Evolutionary conservation across 352 stramenopile genomes (phyloP), one percentile per base, ranked within the genome.

Genomic region (Pythium sukuiense): DNA sequence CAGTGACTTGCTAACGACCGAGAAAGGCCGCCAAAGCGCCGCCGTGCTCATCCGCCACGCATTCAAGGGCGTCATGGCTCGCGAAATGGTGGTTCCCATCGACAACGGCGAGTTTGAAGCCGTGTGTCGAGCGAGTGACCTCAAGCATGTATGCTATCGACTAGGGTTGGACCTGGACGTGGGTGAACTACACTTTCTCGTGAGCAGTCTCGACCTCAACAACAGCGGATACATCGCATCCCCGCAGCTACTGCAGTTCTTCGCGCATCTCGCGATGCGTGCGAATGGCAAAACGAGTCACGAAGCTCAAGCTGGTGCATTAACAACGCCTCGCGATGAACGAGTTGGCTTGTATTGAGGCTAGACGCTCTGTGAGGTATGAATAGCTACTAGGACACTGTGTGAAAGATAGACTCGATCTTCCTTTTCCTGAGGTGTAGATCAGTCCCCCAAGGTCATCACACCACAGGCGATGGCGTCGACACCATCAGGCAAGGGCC

Each of bases 111-210:
- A 89, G 43, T 93, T 83, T 43, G 85, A 91, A 55, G 74, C 81
- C 18, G 87, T 79, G 29, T 93, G 85, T 29, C 76, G 82, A 24
- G 69, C 73, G 0, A 80, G 60, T 43, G 83, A 93, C 64, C 65
- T 93, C 56, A 91, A 90, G 55, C 74, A 93, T 57, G 81, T 88
- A 24, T 91, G 82, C 67, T 85, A 82, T 50, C 79, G 85, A 1
- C 79, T 93, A 26, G 82, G 82, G 1, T 69, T 93, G 1, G 82
- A 91, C 50, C 66, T 93, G 24, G 80, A 88, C 57, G n/a, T 81
- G 41, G 73, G 76, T 20, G 85, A 93, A 56, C 74, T 88, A 39
- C 71, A 84, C 26, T 88, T 89, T 37, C 63, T 93, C 26, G 66
- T 73, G 14, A 66, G 54, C 27, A 76, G 57, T 11, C 69, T 91